phyloP scores from a whole-genome alignment of 148 eudicot genomes.

The Fagopyrum homotropicum region DNA sequence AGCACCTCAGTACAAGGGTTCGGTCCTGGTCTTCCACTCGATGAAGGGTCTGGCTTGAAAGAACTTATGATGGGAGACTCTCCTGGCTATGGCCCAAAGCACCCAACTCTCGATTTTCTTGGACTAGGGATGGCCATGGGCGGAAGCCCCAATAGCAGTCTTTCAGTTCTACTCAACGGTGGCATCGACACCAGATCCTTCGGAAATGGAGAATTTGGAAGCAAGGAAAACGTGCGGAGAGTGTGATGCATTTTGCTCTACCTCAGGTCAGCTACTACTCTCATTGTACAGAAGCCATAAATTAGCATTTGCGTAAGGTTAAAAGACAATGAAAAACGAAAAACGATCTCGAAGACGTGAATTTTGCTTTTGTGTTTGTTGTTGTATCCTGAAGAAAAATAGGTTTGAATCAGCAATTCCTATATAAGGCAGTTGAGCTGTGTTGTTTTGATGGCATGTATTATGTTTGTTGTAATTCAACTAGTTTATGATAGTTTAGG shows the following conservation, averaged over 20 bases:
- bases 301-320: neutral
- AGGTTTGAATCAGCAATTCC: neutral
- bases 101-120: constrained; percentile 83
- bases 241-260: constrained; percentile 20
- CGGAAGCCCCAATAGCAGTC: constrained; percentile 44
- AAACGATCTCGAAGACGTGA: neutral
- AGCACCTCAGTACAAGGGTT: constrained; percentile 42
- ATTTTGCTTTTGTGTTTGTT: constrained; percentile 8
- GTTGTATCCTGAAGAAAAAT: neutral
- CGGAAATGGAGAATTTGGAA: constrained; percentile 38
- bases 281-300: neutral
- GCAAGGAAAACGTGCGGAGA: constrained; percentile 48
- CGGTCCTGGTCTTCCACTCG: constrained; percentile 57
- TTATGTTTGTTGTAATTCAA: neutral
- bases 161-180: constrained; percentile 62
- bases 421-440: constrained; percentile 1
- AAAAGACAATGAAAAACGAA: neutral
- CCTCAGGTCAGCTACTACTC: constrained; percentile 9
- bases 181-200: constrained; percentile 49
- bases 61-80: constrained; percentile 87
- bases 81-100: constrained; percentile 72
- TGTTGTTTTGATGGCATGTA: constrained; percentile 11
- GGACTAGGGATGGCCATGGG: constrained; percentile 86
- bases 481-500: neutral
- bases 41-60: constrained; percentile 61